Evolutionary conservation across 192 early-diverging fungal genomes (phyloP), one percentile per base, ranked within the genome.

Genomic region (Rhizophagus clarus): DNA sequence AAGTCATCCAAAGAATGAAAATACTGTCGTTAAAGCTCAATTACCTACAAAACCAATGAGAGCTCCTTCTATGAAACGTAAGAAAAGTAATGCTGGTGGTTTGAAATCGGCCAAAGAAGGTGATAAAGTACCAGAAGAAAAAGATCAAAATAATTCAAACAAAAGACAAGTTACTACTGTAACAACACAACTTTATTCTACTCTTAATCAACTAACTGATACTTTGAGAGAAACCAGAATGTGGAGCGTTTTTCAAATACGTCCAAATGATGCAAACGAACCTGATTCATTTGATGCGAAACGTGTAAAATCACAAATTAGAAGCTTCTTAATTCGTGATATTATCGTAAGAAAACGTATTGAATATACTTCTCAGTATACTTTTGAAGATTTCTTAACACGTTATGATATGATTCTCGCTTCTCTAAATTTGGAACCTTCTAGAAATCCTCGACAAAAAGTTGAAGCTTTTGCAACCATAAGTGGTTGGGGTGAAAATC

Each of bases 201-300:
- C 94, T 3, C 82, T 96, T 1, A 89, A 94, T 45, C 95, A 97
- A 76, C 84, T 98, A 76, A 84, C 93, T 40, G 88, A 92, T 8
- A 93, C 97, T 1, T 88, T 96, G 66, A 82, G 87, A 26, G 89
- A 93, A 67, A 96, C 96, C 42, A 88, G 89, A 51, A 83, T 91
- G 8, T 99, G 96, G 94, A 87, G 93, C 45, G 88, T 98, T 10
- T 86, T 94, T 74, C 97, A 97, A 86, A 84, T 97, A 24, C 83
- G 91, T 34, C 91, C 95, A 8, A 92, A 94, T 74, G 89, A 91
- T 79, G 37, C 80, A 11, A 87, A 88, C 24, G 72, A 83, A 10
- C 83, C 82, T 6, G 86, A 88, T 71, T 51, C 68, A 4, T 87
- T 91, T 72, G 95, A 96, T 81, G 70, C 75, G 11, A 88, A 86